A percentile compares a stretch with the other conserved stretches of the same genome.
Evolutionary conservation across 1,139 yeast species (phyloP).

Genomic region (Meyerozyma guilliermondii): DNA sequence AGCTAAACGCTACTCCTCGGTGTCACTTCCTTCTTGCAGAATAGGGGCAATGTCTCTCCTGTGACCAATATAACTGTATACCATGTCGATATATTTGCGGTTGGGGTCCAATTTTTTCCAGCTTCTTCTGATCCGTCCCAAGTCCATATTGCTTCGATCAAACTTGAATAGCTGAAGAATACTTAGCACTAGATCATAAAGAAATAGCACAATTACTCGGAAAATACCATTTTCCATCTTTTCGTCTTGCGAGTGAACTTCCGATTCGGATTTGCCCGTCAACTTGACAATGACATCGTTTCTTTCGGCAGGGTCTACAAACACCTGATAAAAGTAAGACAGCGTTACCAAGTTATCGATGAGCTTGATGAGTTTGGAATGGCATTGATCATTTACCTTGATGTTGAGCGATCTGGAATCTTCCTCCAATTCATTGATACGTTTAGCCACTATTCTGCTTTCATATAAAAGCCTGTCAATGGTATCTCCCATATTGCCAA

Average conservation of each 20-base stretch:
- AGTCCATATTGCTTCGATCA: conserved; percentile 39
- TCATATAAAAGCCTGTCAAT: conserved; percentile 81
- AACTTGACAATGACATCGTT: conserved; percentile 23
- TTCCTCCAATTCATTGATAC: conserved; percentile 79
- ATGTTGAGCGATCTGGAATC: conserved; percentile 46
- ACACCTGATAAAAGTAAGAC: conserved; percentile 30
- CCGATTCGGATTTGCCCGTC: conserved; percentile 21
- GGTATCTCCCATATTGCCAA: conserved; percentile 61
- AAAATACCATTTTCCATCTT: conserved; percentile 10
- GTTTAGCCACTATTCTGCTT: conserved; percentile 61
- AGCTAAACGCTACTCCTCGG: not conserved
- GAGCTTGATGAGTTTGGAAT: conserved; percentile 22
- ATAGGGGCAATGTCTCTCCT: not conserved
- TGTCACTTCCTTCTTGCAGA: not conserved
- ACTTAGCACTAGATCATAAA: conserved; percentile 27
- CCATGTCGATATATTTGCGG: conserved; percentile 31
- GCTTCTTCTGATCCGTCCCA: conserved; percentile 37
- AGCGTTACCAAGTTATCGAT: conserved; percentile 34
- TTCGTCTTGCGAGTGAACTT: conserved; percentile 13
- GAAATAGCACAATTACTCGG: conserved; percentile 21
- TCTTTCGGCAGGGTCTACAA: conserved; percentile 24
- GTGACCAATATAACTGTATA: conserved; percentile 32
- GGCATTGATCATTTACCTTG: conserved; percentile 26
- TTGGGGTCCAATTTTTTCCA: conserved; percentile 46
- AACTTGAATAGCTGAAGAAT: conserved; percentile 30